A percentile compares a stretch with the other conserved stretches of the same genome.
Evolutionary conservation across 139 green algal species (phyloP).

Genomic region (Trebouxia sp.): DNA sequence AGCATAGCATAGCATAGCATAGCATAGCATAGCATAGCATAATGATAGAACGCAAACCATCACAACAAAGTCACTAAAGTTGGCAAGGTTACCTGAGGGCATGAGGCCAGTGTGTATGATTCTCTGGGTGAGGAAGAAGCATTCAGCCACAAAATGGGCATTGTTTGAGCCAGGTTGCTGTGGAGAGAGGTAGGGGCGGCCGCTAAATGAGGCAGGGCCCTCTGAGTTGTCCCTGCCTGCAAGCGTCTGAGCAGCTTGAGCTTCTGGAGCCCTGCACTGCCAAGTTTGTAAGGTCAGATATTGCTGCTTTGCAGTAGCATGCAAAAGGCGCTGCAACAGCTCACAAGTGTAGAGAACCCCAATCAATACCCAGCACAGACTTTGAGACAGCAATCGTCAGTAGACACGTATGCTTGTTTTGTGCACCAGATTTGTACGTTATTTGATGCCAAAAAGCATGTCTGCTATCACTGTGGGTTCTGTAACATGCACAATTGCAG

Average conservation of each 20-base stretch:
- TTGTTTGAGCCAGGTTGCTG: slow-evolving; percentile 26
- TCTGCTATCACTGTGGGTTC: no score
- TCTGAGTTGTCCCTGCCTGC: not conserved
- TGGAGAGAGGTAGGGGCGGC: slow-evolving; percentile 11
- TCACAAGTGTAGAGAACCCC: no score
- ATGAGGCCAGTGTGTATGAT: slow-evolving; percentile 60
- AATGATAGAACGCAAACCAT: not conserved
- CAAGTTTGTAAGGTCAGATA: no score
- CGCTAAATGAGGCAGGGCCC: not conserved
- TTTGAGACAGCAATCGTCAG: no score
- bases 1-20: no score
- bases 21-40: not conserved
- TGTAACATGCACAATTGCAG: no score
- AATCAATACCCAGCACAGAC: no score
- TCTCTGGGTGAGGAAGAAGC: slow-evolving; percentile 72
- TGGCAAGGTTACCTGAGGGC: slow-evolving; percentile 40
- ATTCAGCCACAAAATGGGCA: slow-evolving; percentile 69
- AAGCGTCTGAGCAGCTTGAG: not conserved
- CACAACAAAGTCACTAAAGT: not conserved
- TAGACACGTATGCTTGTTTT: no score
- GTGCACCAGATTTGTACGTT: no score
- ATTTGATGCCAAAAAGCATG: no score
- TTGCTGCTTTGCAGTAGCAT: no score
- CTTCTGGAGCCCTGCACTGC: slow-evolving; percentile 34
- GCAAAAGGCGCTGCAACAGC: no score